These are phyloP conservation scores for Kalmanozyma brasiliensis DNA, from an alignment of 1,284 basidiomycete species.

Conservation along the genomic window DNA sequence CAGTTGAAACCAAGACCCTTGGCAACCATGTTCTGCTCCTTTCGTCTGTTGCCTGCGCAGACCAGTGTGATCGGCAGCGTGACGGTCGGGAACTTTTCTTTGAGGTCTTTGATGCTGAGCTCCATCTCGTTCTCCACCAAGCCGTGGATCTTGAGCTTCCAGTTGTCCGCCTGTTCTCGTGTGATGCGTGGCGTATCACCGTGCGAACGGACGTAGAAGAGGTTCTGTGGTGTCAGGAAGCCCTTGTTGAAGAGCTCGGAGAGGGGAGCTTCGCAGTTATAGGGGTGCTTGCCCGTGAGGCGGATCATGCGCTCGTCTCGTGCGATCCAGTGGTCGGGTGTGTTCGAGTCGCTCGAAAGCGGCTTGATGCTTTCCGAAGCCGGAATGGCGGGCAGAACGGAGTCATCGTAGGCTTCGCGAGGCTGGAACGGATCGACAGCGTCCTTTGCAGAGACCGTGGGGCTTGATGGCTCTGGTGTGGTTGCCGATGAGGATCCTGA, in stretches of 20 bases:
- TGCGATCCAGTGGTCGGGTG: conserved; percentile 60
- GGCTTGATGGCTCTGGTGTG: conserved; percentile 42
- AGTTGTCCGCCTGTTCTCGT: conserved; percentile 69
- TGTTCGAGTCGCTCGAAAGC: conserved; percentile 51
- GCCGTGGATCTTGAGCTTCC: conserved; percentile 73
- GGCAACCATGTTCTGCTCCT: conserved; percentile 77
- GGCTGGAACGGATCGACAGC: conserved; percentile 22
- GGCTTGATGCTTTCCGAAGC: conserved; percentile 35
- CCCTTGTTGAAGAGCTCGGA: conserved; percentile 72
- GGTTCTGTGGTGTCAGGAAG: conserved; percentile 75
- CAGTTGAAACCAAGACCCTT: conserved; percentile 74
- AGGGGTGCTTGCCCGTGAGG: conserved; percentile 71
- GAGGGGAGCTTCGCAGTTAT: conserved; percentile 74
- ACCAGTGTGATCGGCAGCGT: conserved; percentile 77
- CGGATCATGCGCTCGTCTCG: conserved; percentile 58
- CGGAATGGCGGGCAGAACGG: conserved; percentile 45
- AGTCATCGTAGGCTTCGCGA: conserved; percentile 29
- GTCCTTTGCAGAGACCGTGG: conserved; percentile 7
- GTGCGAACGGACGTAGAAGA: conserved; percentile 78
- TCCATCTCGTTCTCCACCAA: conserved; percentile 50
- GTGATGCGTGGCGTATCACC: conserved; percentile 74
- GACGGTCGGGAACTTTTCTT: conserved; percentile 72
- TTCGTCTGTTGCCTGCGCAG: conserved; percentile 77
- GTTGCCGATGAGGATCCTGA: conserved; percentile 28
- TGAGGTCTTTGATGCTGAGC: conserved; percentile 68